Evolutionary conservation across 2,329 filamentous ascomycete species (phyloP).

Genomic region (Diaporthe sp.): DNA sequence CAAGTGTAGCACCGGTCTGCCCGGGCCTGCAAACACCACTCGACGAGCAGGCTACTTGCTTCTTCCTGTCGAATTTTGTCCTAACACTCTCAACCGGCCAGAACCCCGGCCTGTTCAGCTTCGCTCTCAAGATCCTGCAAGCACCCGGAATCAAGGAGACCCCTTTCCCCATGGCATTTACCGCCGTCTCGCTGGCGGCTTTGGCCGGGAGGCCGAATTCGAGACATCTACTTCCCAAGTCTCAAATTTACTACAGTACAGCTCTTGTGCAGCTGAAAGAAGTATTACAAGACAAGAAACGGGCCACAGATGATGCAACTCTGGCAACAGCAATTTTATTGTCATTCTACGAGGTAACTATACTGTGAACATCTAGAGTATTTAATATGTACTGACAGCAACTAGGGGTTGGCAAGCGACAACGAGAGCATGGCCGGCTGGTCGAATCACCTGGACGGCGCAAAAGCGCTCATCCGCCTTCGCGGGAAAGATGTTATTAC

Average conservation of each 20-base stretch:
- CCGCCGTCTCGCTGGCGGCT: constrained; percentile 39
- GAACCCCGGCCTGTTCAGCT: constrained; percentile 37
- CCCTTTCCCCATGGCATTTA: constrained; percentile 39
- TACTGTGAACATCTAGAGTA: background rate
- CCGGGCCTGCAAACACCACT: constrained; percentile 37
- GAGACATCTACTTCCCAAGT: constrained; percentile 35
- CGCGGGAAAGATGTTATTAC: constrained; percentile 35
- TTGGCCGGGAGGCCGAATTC: constrained; percentile 40
- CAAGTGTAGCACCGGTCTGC: background rate
- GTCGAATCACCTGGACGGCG: constrained; percentile 39
- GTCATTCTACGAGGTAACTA: constrained; percentile 39
- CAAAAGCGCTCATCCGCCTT: constrained; percentile 38
- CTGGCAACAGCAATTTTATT: constrained; percentile 39
- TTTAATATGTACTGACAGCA: background rate
- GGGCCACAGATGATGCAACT: constrained; percentile 37
- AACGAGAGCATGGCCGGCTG: constrained; percentile 36
- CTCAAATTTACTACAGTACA: constrained; percentile 39
- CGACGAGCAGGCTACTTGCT: constrained; percentile 40
- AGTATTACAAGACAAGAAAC: constrained; percentile 37
- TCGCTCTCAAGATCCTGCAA: constrained; percentile 38
- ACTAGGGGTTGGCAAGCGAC: constrained; percentile 36
- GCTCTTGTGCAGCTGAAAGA: constrained; percentile 39
- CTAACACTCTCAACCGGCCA: constrained; percentile 37
- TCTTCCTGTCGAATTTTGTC: constrained; percentile 41
- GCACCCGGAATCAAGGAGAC: constrained; percentile 36